phyloP scores from a whole-genome alignment of 176 grass and related monocot genomes.

The Triticum timopheevii region DNA sequence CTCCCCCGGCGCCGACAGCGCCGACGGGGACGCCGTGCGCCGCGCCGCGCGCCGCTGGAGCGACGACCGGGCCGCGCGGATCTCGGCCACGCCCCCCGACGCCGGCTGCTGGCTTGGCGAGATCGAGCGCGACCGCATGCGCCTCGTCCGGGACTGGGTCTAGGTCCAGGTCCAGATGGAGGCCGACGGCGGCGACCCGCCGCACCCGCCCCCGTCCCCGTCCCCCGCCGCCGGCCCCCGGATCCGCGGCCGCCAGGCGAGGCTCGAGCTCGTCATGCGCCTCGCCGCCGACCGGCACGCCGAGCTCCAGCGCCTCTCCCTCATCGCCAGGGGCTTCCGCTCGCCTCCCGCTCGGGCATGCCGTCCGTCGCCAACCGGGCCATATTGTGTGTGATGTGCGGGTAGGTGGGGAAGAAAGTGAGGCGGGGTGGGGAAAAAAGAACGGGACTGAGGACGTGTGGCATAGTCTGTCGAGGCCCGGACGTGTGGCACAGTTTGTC shows the following conservation, averaged over 20 bases:
- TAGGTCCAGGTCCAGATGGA: constrained; percentile 65
- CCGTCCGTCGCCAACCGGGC: no score
- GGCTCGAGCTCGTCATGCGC: no score
- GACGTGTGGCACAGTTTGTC: no score
- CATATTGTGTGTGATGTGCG: no score
- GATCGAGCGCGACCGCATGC: constrained; percentile 66
- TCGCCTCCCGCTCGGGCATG: no score
- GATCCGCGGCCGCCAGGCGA: constrained; percentile 20
- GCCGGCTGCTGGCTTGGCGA: constrained; percentile 44
- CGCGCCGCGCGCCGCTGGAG: neutral
- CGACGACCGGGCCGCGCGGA: constrained; percentile 28
- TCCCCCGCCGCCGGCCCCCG: constrained; percentile 47
- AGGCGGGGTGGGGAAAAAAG: no score
- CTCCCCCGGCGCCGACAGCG: neutral
- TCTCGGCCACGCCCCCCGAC: constrained; percentile 18
- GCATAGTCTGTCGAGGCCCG: no score
- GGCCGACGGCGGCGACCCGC: neutral
- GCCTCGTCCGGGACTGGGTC: constrained; percentile 59
- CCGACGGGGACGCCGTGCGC: neutral
- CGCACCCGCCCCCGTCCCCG: constrained; percentile 26
- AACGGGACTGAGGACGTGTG: no score
- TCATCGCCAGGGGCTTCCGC: no score
- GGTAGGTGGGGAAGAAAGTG: no score
- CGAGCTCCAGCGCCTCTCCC: no score
- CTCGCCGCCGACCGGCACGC: no score